Base-by-base conservation (phyloP, 495 filamentous ascomycete genomes). In the Penicillium cosmopolitanum region DNA sequence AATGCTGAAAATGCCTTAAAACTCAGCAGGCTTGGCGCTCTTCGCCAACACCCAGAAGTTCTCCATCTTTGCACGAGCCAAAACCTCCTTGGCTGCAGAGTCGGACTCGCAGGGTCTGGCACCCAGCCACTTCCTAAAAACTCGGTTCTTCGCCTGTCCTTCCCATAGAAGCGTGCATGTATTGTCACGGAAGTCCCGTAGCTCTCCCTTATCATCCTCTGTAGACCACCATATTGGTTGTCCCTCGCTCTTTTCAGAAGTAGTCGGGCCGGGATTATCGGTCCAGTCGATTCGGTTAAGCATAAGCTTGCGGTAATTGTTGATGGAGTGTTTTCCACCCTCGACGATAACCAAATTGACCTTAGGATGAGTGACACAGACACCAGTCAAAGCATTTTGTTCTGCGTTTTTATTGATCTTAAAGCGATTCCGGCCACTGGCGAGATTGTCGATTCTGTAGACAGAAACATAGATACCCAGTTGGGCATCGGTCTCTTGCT, bases 31-130 rank as follows among this genome's bases (percentile, higher is more conserved):
- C 61, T 82, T 79, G 51, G 77, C 67, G 58, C 81, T 89, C 84
- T 96, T 98, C 3, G 93, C 95, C 69, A 93, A 77, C n/a, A 87
- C 88, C 95, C 95, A 99, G 66, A 98, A 93, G 65, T 87, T 96
- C 71, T 98, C 95, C 85, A 97, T 89, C 77, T 96, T 97, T 7
- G 84, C 82, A 62, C 89, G 84, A 4, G 84, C 75, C 62, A 99
- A 71, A 35, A 87, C 82, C 60, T 97, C 91, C 74, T 89, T 89
- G 8, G 95, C 95, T 66, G 92, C 86, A 23, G 84, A 84, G 72
- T 99, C 95, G 9, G 88, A 93, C 73, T 96, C 96, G 70, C 91
- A 96, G 7, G 92, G 82, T 72, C 89, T 89, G 43, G 83, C 89
- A 8, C 87, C 87, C 2, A 81, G 63, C 89, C 93, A 98, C 61